Evolutionary conservation across 768 basidiomycete species (phyloP), one percentile per base, ranked within the genome.

Genomic region (Pulveroboletus sp.): DNA sequence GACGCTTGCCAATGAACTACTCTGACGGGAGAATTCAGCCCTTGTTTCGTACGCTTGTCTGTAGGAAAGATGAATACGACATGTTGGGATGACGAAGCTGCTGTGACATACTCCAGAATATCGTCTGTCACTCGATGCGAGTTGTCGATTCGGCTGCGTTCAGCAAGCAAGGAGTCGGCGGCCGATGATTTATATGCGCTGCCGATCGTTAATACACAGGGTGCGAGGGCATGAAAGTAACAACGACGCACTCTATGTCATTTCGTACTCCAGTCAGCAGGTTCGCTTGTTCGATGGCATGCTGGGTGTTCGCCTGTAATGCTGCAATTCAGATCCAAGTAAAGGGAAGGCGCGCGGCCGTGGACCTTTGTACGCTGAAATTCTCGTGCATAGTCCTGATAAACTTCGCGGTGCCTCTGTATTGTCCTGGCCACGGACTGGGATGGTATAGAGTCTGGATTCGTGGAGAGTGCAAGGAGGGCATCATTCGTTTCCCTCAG

Each of bases 11-110:
- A 99, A 70, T 19, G 86, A 81, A 11, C 76, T 67, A 27, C 93
- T 76, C 68, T 99, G 96, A 38, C 83, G 79, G 23, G 79, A 73
- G 69, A 99, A 97, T 69, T 97, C 95, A 19, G 90, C 81, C 26
- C 96, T 85, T 4, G 95, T 97, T 63, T 93, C 96, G 63, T 97
- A 94, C 24, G 95, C 96, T 82, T 98, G 96, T 37, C 93, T 97
- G 46, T 26, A 23, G 26, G 27, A 43, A 36, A 23, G 44, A 46
- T 50, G 42, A 45, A 30, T 42, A 38, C 40, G 17, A 6, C 13
- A 35, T 43, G 30, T 10, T 23, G 22, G 14, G 30, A 36, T 42
- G 36, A 9, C 44, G 45, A 2, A 48, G 43, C 19, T 20, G 13
- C 22, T 32, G 36, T 36, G 27, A 67, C 88, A 50, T 62, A 95